phyloP scores from a whole-genome alignment of 2,329 filamentous ascomycete species.

The Calonectria leucothoes region DNA sequence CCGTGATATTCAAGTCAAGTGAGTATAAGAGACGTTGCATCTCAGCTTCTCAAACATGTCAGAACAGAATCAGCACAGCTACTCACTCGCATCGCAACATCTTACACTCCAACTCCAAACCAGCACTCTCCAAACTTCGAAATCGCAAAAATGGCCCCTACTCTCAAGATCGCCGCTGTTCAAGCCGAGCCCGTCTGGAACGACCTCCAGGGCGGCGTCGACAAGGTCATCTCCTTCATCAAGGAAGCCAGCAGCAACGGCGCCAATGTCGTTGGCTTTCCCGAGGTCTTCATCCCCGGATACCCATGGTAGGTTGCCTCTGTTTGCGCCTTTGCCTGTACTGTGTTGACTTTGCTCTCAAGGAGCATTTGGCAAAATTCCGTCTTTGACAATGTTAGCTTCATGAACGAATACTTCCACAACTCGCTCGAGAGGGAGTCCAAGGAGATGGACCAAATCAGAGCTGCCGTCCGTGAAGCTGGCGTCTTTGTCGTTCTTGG shows the following conservation, averaged over 20 bases:
- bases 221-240: conserved; percentile 49
- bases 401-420: conserved; percentile 57
- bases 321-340: background rate
- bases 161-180: conserved; percentile 35
- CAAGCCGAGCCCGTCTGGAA: conserved; percentile 43
- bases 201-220: conserved; percentile 46
- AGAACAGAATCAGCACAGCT: background rate
- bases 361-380: conserved; percentile 45
- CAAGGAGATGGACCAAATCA: conserved; percentile 55
- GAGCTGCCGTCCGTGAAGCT: conserved; percentile 57
- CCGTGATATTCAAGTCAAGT: background rate
- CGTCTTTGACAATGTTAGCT: conserved; percentile 47
- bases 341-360: conserved; percentile 20
- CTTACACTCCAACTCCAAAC: background rate
- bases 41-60: background rate
- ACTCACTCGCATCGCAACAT: background rate
- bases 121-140: background rate
- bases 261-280: conserved; percentile 53
- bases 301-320: conserved; percentile 55
- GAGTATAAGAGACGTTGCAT: background rate
- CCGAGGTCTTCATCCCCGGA: conserved; percentile 58
- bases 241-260: conserved; percentile 45
- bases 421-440: conserved; percentile 55
- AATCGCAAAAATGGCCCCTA: background rate
- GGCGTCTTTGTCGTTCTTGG: conserved; percentile 56